Evolutionary conservation across 345 rosid species (phyloP), one percentile per base, ranked within the genome.

Genomic region (Acer yangbiense): DNA sequence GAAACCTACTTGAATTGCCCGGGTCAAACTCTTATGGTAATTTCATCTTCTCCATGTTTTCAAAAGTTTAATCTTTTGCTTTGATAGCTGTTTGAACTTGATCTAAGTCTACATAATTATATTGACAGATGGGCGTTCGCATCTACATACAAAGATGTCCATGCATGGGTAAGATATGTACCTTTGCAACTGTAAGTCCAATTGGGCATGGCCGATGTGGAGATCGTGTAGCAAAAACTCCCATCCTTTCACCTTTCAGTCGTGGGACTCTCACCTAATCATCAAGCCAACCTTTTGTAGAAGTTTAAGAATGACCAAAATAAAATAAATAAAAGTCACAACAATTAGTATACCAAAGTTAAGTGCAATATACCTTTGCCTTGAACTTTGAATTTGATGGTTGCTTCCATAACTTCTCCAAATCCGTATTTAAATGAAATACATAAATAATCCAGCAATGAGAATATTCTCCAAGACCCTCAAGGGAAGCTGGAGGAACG

Each of bases 201-300:
- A 95, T 90, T 43, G 99, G 99, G 76, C 98, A 92, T 25, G 92
- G 98, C 54, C 97, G 89, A 88, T 95, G 98, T 57, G 98, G 98
- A 71, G 98, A 88, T 70, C 96, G 82, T 48, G 99, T 95, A 77
- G 97, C 94, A 83, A 95, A 90, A 78, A 92, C 94, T 83, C 98
- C 99, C 80, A 86, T 86, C 83, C 86, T 90, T 69, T 79, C 88
- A 16, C 99, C 99, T 76, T 91, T 90, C 75, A 95, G 73, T 85
- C 92, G 88, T n/a, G 98, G 98, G 77, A 93, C 99, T 87, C 98
- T 93, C 77, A 95, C 99, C 98, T 93, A 74, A 79, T 54, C 71
- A 85, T 75, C 48, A 68, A 79, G 65, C 74, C 74, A 83, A 77
- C 48, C 66, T 78, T 82, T 75, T 68, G 67, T 67, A 76, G 79